Percentiles rank a stretch among this genome's conserved stretches.
phyloP scores from a whole-genome alignment of 768 basidiomycete genomes.

The Brasilioporus rufonigricans region DNA sequence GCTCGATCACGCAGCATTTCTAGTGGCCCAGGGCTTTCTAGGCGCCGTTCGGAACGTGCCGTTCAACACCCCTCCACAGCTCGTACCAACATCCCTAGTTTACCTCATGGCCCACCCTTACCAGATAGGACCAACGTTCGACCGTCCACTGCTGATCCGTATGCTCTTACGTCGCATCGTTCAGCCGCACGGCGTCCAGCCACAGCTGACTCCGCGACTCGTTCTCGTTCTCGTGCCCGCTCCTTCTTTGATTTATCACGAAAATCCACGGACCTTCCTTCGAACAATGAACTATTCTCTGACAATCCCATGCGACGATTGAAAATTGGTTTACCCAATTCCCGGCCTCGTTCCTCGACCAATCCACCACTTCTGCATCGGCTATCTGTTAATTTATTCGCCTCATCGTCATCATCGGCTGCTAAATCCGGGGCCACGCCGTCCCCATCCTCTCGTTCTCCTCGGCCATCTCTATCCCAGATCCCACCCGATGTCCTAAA shows the following conservation, averaged over 20 bases:
- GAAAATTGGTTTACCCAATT: constrained; percentile 34
- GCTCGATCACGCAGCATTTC: constrained; percentile 20
- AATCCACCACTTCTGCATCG: constrained; percentile 72
- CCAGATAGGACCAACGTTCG: constrained; percentile 10
- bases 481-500: constrained; percentile 46
- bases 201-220: constrained; percentile 41
- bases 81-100: constrained; percentile 10
- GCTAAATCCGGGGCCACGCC: constrained; percentile 17
- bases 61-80: constrained; percentile 9
- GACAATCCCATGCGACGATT: constrained; percentile 8
- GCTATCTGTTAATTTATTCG: constrained; percentile 64
- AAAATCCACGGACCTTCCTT: constrained; percentile 12
- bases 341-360: constrained; percentile 50
- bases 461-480: constrained; percentile 44
- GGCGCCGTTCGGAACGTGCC: constrained; percentile 43
- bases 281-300: constrained; percentile 3
- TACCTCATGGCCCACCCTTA: constrained; percentile 7
- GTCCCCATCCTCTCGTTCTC: constrained; percentile 37
- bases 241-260: constrained; percentile 29
- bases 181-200: constrained; percentile 34
- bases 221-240: constrained; percentile 33
- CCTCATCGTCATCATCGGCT: constrained; percentile 40
- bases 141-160: constrained; percentile 18
- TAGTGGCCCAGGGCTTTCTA: constrained; percentile 35
- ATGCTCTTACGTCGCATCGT: constrained; percentile 14